Evolutionary conservation across 2,329 filamentous ascomycete species (phyloP).

Genomic region (Aspergillus sp.): DNA sequence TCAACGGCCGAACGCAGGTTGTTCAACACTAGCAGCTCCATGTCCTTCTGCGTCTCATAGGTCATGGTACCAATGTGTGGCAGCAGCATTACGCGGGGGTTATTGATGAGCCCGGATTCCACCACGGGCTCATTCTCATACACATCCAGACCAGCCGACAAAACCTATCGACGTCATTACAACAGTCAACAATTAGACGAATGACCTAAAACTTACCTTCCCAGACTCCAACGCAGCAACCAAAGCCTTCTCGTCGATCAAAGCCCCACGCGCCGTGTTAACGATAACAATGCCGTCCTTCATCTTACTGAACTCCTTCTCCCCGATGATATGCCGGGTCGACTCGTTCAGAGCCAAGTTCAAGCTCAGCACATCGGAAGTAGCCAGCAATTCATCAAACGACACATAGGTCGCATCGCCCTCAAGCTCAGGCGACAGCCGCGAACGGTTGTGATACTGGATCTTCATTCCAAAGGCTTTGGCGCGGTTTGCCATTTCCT

Average conservation of each 20-base stretch:
- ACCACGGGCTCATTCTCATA: slow-evolving; percentile 42
- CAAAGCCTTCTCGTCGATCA: slow-evolving; percentile 43
- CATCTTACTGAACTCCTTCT: slow-evolving; percentile 40
- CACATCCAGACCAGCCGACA: slow-evolving; percentile 41
- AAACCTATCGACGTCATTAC: slow-evolving; percentile 20
- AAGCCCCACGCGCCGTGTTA: slow-evolving; percentile 39
- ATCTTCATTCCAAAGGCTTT: slow-evolving; percentile 43
- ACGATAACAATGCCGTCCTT: slow-evolving; percentile 41
- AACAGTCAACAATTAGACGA: background rate
- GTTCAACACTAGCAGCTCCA: slow-evolving; percentile 54
- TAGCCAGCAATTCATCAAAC: slow-evolving; percentile 41
- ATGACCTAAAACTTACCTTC: slow-evolving; percentile 25
- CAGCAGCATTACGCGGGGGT: slow-evolving; percentile 45
- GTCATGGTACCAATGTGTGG: slow-evolving; percentile 57
- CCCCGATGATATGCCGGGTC: slow-evolving; percentile 42
- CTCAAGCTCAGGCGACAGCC: slow-evolving; percentile 36
- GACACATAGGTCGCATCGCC: slow-evolving; percentile 38
- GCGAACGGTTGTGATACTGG: slow-evolving; percentile 41
- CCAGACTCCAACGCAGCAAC: slow-evolving; percentile 39
- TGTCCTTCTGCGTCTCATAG: slow-evolving; percentile 55
- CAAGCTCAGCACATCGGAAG: slow-evolving; percentile 40
- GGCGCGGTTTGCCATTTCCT: slow-evolving; percentile 42
- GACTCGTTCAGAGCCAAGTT: slow-evolving; percentile 40
- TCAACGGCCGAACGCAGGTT: slow-evolving; percentile 53
- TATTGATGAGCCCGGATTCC: slow-evolving; percentile 42